phyloP scores from a whole-genome alignment of 805 yeast genomes.

The Saturnispora halmiae region DNA sequence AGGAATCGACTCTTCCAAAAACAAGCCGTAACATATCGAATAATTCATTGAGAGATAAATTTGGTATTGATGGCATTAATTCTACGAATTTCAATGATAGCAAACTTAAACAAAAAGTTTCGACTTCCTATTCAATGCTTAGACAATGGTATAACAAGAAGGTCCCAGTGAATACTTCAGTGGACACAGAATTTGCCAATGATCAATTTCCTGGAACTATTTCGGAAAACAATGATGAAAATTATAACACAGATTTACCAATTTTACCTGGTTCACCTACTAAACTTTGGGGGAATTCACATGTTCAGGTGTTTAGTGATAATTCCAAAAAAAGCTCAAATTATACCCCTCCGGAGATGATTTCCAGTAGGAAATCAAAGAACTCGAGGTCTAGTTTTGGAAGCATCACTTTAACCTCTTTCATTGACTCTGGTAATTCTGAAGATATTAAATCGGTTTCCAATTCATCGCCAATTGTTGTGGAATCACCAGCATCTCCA shows the following conservation, averaged over 20 bases:
- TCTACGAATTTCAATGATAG: too few relatives aligned
- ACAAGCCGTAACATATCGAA: not conserved
- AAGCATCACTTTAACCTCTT: not conserved
- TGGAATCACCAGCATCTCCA: constrained; percentile 17
- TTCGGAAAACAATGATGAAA: too few relatives aligned
- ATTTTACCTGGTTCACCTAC: too few relatives aligned
- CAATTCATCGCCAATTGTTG: not conserved
- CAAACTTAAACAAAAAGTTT: constrained; percentile 21
- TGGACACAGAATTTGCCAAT: not conserved
- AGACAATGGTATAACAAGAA: constrained; percentile 59
- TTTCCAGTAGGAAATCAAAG: constrained; percentile 39
- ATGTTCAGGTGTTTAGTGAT: not conserved
- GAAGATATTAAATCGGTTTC: constrained; percentile 3
- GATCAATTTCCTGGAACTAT: not conserved
- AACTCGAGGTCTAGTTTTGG: constrained; percentile 3
- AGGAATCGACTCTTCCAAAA: not conserved
- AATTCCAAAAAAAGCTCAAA: constrained; percentile 9
- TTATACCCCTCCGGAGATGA: constrained; percentile 54
- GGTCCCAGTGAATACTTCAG: not conserved
- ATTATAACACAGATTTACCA: too few relatives aligned
- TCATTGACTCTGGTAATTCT: constrained; percentile 3
- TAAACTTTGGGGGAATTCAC: not conserved
- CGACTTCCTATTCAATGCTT: constrained; percentile 45
- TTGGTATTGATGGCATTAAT: too few relatives aligned
- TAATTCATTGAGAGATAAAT: too few relatives aligned